phyloP scores from a whole-genome alignment of 2,329 filamentous ascomycete species.

The Penicillium sp. region DNA sequence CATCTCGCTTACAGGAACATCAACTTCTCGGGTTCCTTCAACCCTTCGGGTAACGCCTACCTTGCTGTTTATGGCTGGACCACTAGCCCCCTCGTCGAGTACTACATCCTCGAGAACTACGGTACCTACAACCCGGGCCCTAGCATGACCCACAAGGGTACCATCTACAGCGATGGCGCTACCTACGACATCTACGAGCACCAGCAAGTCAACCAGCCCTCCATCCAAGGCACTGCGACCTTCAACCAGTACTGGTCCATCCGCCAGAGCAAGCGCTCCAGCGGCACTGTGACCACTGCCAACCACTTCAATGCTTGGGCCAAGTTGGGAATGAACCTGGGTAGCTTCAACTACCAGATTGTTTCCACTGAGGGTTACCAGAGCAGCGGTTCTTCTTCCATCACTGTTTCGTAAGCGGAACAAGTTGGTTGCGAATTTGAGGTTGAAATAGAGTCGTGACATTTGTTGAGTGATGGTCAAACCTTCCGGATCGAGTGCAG shows the following conservation, averaged over 20 bases:
- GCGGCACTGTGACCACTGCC: conserved; percentile 39
- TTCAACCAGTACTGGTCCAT: conserved; percentile 50
- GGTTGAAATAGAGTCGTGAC: background rate
- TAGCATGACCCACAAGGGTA: conserved; percentile 35
- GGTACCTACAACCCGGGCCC: conserved; percentile 36
- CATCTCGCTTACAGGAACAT: conserved; percentile 23
- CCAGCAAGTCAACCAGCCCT: conserved; percentile 42
- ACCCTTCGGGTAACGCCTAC: conserved; percentile 37
- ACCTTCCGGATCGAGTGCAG: background rate
- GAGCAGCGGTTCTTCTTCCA: conserved; percentile 41
- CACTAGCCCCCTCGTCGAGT: conserved; percentile 39
- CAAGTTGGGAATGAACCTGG: conserved; percentile 34
- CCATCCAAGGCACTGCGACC: conserved; percentile 43
- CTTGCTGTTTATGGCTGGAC: conserved; percentile 48
- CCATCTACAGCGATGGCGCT: conserved; percentile 39
- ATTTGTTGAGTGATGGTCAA: background rate
- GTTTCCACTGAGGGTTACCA: conserved; percentile 48
- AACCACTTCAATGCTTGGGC: conserved; percentile 45
- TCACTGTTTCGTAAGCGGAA: conserved; percentile 39
- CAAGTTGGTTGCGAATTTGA: background rate
- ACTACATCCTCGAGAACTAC: conserved; percentile 42
- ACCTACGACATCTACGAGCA: conserved; percentile 44
- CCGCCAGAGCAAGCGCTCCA: conserved; percentile 36
- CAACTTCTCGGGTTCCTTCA: conserved; percentile 34
- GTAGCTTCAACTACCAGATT: conserved; percentile 45